Evolutionary conservation across 805 yeast genomes (phyloP), one percentile per base, ranked within the genome.

Genomic region (Pichia gijzeniarum): DNA sequence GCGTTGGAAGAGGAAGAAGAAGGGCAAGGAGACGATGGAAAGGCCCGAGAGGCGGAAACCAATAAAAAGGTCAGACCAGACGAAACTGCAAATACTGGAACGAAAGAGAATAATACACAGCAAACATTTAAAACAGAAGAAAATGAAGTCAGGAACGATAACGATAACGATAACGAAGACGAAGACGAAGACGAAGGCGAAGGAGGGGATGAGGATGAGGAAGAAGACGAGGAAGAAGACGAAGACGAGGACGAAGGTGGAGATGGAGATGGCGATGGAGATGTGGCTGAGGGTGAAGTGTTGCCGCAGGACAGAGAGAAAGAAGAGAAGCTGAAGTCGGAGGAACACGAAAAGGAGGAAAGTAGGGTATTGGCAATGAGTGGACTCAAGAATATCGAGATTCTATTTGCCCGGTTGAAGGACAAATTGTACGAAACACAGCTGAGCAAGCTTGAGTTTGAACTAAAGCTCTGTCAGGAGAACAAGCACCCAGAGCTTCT

Each of bases 401-500:
- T 82, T 35, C 84, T 83, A 44, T 93, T 90, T 71, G 97, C 98
- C 6, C 72, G 76, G 50, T 70, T 91, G 45, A 77, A 96, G 51
- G 97, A 93, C 62, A 75, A 76, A 56, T 68, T 93, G 41, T 91
- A 85, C 63, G 89, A 84, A 49, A 95, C 89, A 60, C 90, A 87
- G 61, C 68, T 90, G 58, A 70, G 75, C 32, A 76, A 85, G 50
- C 72, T 85, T 52, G 86, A 87, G 53, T 82, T 84, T 38, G 99
- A 93, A 62, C 68, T 91, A 49, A 83, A 83, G 56, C 77, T 91
- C 74, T 90, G 98, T 65, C 68, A 82, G 30, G 83, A 82, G 51
- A 96, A 96, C 12, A 77, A 88, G 18, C 99, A 93, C 63, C 98
- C 98, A 0, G 96, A 90, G 55, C 73, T 91, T 44, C 74, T 85